phyloP scores from a whole-genome alignment of 1,284 basidiomycete species.

The Rhizoctonia solani region DNA sequence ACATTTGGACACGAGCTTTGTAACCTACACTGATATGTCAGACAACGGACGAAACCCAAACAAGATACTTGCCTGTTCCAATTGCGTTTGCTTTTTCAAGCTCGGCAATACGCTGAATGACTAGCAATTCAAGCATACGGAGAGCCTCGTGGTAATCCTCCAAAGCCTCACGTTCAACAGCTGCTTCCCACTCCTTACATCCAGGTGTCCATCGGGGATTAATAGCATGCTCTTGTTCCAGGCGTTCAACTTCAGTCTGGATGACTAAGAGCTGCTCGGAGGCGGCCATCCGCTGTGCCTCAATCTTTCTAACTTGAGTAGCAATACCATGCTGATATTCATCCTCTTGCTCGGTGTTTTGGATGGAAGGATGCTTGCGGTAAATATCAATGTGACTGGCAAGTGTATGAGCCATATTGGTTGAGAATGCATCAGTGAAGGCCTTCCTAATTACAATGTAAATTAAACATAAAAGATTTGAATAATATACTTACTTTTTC shows the following conservation, averaged over 20 bases:
- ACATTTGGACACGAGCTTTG: constrained; percentile 44
- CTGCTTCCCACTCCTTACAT: constrained; percentile 33
- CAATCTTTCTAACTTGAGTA: neutral
- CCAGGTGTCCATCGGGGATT: constrained; percentile 1
- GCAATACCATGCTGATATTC: neutral
- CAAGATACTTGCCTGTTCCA: constrained; percentile 27
- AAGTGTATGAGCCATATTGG: neutral
- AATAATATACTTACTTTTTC: neutral
- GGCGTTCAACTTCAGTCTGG: neutral
- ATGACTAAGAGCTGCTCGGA: neutral
- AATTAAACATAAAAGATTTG: neutral
- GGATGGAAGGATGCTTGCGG: neutral
- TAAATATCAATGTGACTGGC: neutral
- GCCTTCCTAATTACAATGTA: neutral
- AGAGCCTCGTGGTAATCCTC: constrained; percentile 36
- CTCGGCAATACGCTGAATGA: constrained; percentile 32
- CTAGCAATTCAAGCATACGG: constrained; percentile 38
- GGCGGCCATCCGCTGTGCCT: neutral
- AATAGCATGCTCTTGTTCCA: neutral
- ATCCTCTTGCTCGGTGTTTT: neutral
- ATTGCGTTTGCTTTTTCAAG: constrained; percentile 29
- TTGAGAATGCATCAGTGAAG: neutral
- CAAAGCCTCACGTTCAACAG: constrained; percentile 7
- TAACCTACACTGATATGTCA: constrained; percentile 43
- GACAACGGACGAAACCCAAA: neutral